Evolutionary conservation across 805 yeast genomes (phyloP), one percentile per base, ranked within the genome.

Genomic region (Lipomyces sp.): DNA sequence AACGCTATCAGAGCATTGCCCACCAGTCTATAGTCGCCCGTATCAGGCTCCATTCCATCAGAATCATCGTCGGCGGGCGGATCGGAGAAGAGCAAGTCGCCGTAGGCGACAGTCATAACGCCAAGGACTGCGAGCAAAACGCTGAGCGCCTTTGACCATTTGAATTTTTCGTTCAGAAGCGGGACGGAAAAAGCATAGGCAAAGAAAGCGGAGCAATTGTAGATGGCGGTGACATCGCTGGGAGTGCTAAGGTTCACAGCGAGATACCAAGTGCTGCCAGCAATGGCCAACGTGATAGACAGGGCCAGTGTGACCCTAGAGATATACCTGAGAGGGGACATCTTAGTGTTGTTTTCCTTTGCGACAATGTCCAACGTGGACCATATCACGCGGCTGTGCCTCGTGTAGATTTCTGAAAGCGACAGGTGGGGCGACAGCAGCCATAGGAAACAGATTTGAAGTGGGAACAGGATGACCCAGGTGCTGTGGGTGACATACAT

Each of bases 131-230:
- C 93, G 35, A 83, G 71, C 1, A 80, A 57, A 16, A 88, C 95
- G n/a, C 89, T 79, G 26, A 73, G 62, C 8, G 80, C 74, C 66
- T 88, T 87, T 45, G 78, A 62, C 72, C 79, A 73, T 2, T 82
- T 77, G 61, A 86, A 79, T 42, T 68, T 70, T 62, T 88, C 96
- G 31, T 78, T 70, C 44, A 88, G 71, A 19, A 88, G 67, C 1
- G 89, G 86, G 24, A 88, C 81, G 2, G 95, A 87, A 68, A 88
- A 87, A 14, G 86, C 78, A 63, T 88, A 83, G 0, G 95, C 95
- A 3, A 90, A 83, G 65, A 88, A 88, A 0, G 95, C 95, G 14
- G 91, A 83, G 65, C 93, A 86, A 70, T 88, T 87, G 70, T 87
- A 88, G 53, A 87, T 87, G 2, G 96, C 96, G 2, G 95, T 88